phyloP scores from a whole-genome alignment of 75 land plant genomes.

The Azolla pinnata region DNA sequence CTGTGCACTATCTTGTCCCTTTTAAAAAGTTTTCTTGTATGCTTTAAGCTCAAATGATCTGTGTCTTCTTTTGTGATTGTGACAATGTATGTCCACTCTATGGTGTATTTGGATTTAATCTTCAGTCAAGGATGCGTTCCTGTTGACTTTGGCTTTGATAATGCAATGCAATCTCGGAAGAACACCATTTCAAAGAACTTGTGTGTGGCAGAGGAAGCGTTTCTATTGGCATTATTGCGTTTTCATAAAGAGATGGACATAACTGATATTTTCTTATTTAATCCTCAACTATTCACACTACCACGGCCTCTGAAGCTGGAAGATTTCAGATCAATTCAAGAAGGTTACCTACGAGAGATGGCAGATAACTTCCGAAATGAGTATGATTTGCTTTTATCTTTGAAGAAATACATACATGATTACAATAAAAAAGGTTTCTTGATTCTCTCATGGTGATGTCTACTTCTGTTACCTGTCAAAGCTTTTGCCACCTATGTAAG shows the following conservation, averaged over 20 bases:
- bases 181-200: constrained; percentile 10
- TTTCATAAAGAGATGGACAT: constrained; percentile 25
- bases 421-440: no score
- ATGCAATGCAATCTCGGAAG: not conserved
- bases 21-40: no score
- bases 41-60: no score
- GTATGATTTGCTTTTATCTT: constrained; percentile 22
- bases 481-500: no score
- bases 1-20: no score
- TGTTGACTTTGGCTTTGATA: constrained; percentile 2
- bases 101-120: not conserved
- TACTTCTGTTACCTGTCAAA: no score
- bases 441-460: no score
- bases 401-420: no score
- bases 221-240: constrained; percentile 20
- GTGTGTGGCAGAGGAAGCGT: constrained; percentile 25
- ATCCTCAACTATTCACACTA: constrained; percentile 12
- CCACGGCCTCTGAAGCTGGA: constrained; percentile 18
- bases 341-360: constrained; percentile 9
- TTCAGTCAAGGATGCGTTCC: constrained; percentile 34
- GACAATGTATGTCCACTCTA: no score
- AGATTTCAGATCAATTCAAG: constrained; percentile 17
- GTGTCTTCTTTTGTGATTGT: no score
- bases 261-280: constrained; percentile 11
- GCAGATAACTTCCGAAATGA: constrained; percentile 12